Evolutionary conservation across 768 basidiomycete species (phyloP).

Genomic region (Pleurotus pulmonarius): DNA sequence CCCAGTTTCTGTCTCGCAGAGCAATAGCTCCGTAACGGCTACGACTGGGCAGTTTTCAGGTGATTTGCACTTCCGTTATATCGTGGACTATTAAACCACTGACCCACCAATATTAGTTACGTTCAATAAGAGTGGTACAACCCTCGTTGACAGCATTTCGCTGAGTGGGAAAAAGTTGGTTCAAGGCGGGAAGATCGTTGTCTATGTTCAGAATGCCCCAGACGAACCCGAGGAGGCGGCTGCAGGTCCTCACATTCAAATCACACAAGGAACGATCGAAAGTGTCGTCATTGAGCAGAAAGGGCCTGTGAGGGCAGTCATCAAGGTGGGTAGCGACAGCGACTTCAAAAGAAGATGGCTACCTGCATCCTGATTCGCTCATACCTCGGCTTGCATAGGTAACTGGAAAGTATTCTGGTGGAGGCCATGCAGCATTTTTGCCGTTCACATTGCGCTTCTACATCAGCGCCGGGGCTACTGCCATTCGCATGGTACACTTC

Average conservation of each 20-base stretch:
- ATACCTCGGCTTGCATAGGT: conserved; percentile 14
- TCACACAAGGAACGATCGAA: conserved; percentile 23
- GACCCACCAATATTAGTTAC: conserved; percentile 15
- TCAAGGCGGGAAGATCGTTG: conserved; percentile 24
- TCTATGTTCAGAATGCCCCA: conserved; percentile 28
- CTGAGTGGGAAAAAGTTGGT: conserved; percentile 24
- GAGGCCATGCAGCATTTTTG: conserved; percentile 27
- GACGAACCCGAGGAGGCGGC: conserved; percentile 28
- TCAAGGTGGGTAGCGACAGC: conserved; percentile 21
- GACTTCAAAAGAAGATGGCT: background rate
- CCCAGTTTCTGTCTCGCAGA: conserved; percentile 25
- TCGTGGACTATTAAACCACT: background rate
- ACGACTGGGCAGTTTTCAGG: conserved; percentile 31
- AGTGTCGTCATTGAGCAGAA: conserved; percentile 29
- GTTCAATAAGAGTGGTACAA: conserved; percentile 28
- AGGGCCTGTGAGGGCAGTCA: conserved; percentile 32
- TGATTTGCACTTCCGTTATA: conserved; percentile 7
- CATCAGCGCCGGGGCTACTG: conserved; percentile 27
- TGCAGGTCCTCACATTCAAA: conserved; percentile 17
- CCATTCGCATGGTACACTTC: conserved; percentile 30
- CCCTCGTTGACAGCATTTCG: conserved; percentile 26
- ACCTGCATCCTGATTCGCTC: background rate
- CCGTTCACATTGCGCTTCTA: conserved; percentile 34
- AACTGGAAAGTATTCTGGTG: conserved; percentile 31
- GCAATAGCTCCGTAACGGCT: conserved; percentile 20